These are phyloP conservation scores for Tribonema minus DNA, from an alignment of 108 stramenopile genomes.

Conservation along the genomic window DNA sequence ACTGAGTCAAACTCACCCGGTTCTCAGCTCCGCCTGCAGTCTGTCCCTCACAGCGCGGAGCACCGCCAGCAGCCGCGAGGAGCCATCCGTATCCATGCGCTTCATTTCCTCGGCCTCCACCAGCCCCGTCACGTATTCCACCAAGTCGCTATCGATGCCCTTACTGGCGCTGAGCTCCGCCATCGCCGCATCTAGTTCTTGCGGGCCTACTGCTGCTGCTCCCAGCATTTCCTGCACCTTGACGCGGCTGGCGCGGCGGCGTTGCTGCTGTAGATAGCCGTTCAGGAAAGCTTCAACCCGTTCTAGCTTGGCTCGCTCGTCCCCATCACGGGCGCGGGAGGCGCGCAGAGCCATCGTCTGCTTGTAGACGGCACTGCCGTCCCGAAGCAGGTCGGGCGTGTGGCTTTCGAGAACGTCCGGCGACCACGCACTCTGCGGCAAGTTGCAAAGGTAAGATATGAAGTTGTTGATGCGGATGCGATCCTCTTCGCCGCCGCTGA, in stretches of 20 bases:
- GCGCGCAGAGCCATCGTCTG: constrained; percentile 17
- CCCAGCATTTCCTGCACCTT: constrained; percentile 19
- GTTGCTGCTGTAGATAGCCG: constrained; percentile 15
- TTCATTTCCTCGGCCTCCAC: neutral
- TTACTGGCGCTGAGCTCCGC: neutral
- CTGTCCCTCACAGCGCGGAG: constrained; percentile 16
- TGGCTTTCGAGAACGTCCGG: no score
- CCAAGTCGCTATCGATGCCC: constrained; percentile 19
- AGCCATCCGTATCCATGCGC: neutral
- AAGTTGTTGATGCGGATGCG: no score
- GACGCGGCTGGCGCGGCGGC: neutral
- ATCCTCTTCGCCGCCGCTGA: no score
- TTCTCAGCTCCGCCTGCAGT: constrained; percentile 22
- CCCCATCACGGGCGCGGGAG: constrained; percentile 4
- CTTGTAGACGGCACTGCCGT: constrained; percentile 4
- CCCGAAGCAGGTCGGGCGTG: no score
- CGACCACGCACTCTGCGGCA: no score
- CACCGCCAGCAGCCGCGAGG: constrained; percentile 13
- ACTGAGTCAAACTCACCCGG: neutral
- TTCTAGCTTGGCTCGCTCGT: constrained; percentile 11
- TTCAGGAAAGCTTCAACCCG: constrained; percentile 22
- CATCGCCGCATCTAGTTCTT: constrained; percentile 7
- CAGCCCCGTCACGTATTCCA: constrained; percentile 5
- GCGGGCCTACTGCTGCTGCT: constrained; percentile 10
- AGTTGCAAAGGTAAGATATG: no score